Base-by-base conservation (phyloP, 2,329 filamentous ascomycete species). In the Conoideocrella luteorostrata region DNA sequence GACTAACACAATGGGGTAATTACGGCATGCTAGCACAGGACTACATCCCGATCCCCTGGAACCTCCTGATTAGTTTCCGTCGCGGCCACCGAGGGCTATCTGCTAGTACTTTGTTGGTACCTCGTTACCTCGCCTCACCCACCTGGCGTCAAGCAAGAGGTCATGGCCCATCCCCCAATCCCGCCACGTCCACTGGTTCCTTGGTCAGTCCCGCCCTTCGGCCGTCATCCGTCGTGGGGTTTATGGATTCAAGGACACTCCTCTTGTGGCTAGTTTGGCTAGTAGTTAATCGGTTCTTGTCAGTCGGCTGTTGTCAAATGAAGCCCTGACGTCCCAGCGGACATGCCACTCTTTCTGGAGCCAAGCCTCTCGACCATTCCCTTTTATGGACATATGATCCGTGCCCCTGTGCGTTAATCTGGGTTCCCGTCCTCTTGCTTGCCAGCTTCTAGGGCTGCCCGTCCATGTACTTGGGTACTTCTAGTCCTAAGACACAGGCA, bases 301-400 rank as follows among this genome's bases (percentile, higher is more conserved):
- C 33, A 20, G 23, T 28, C 38, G 45, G 26, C 32, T 44, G 26
- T 41, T 44, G 32, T 34, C 21, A 2, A 10, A 39, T 33, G 39
- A 46, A 18, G 20, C 37, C 21, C 33, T 47, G 41, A 47, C 33
- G 21, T 41, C 47, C 45, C 39, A 26, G 22, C 35, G 38, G 48
- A 39, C 29, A 37, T 39, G 43, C 41, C 43, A 39, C 28, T 49
- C 24, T 46, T 50, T 50, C 51, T 53, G 49, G 52, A 44, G 49
- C 48, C 51, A 48, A 52, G 24, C 52, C 52, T 61, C 58, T 60
- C 59, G 62, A 53, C 56, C 58, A 65, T 64, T 65, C 57, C 63
- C 62, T 56, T 55, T 63, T 65, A 57, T 57, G 65, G 64, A 52
- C 48, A 56, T 56, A 50, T 55, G 56, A 62, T 62, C 59, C 63